Evolutionary conservation across 495 filamentous ascomycete species (phyloP).

Genomic region (Cetradonia linearis): DNA sequence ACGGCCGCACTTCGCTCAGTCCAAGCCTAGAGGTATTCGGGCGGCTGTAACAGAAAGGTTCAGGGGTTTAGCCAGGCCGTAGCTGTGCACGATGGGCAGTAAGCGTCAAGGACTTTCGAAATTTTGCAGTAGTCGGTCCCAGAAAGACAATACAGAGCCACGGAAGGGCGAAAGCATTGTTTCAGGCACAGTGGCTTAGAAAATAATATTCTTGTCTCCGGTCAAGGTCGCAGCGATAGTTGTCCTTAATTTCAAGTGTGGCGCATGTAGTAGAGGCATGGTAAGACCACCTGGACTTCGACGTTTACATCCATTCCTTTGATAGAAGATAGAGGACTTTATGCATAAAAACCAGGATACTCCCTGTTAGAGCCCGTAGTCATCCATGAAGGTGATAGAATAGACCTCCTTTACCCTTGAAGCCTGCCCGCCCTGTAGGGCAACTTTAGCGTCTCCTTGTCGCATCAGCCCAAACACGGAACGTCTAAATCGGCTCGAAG

Average conservation of each 20-base stretch:
- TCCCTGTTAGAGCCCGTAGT: neutral
- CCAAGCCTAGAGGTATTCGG: neutral
- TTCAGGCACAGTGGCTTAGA: neutral
- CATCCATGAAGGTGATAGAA: neutral
- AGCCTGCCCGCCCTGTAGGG: neutral
- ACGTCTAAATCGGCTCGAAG: neutral
- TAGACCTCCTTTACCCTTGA: neutral
- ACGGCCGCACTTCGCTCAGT: neutral
- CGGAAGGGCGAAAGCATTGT: neutral
- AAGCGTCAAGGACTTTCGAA: neutral
- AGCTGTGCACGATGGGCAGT: neutral
- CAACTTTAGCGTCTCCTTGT: conserved; percentile 3
- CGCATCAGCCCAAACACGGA: conserved; percentile 1
- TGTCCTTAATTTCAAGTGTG: conserved; percentile 2
- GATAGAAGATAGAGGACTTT: neutral
- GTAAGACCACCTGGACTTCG: neutral
- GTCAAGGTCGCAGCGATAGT: conserved; percentile 1
- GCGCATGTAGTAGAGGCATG: neutral
- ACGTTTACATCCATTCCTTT: neutral
- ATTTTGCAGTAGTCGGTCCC: neutral
- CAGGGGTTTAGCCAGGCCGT: neutral
- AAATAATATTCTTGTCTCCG: neutral
- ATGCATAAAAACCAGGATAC: neutral
- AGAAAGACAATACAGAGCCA: neutral
- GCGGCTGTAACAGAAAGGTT: neutral